Evolutionary conservation across 306 rosid species (phyloP).

Genomic region (Malus fusca): DNA sequence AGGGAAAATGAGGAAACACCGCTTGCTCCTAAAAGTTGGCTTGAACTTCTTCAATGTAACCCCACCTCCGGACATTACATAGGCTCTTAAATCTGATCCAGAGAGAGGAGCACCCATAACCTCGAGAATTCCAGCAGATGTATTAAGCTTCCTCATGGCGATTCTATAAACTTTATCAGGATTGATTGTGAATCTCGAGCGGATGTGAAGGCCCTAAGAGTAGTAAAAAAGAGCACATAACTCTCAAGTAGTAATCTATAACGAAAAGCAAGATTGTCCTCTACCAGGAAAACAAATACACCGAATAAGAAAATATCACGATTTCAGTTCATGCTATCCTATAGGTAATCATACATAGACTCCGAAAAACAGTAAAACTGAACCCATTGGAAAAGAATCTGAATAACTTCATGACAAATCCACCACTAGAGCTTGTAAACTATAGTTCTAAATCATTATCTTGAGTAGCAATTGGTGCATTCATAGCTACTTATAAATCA

Average conservation of each 20-base stretch:
- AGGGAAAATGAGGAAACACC: constrained; percentile 95
- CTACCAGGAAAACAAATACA: neutral
- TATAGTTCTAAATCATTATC: neutral
- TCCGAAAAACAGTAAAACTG: neutral
- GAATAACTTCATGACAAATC: neutral
- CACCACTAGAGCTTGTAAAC: too few species aligned
- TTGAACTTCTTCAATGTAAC: constrained; percentile 66
- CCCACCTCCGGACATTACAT: constrained; percentile 95
- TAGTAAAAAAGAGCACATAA: constrained; percentile 12
- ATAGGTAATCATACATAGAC: neutral
- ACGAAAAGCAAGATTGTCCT: constrained; percentile 7
- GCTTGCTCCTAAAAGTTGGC: constrained; percentile 61
- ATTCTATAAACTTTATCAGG: constrained; percentile 94
- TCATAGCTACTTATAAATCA: neutral
- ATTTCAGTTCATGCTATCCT: neutral
- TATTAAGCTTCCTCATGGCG: constrained; percentile 89
- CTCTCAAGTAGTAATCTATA: constrained; percentile 19
- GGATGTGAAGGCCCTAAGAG: constrained; percentile 76
- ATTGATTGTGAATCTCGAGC: constrained; percentile 67
- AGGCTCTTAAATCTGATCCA: constrained; percentile 95
- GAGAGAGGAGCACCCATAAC: constrained; percentile 98
- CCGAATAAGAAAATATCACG: neutral
- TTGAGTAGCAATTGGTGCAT: too few species aligned
- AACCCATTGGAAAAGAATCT: neutral
- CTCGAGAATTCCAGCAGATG: constrained; percentile 95